phyloP scores from a whole-genome alignment of 2,329 filamentous ascomycete genomes.

The Madurella fahalii region DNA sequence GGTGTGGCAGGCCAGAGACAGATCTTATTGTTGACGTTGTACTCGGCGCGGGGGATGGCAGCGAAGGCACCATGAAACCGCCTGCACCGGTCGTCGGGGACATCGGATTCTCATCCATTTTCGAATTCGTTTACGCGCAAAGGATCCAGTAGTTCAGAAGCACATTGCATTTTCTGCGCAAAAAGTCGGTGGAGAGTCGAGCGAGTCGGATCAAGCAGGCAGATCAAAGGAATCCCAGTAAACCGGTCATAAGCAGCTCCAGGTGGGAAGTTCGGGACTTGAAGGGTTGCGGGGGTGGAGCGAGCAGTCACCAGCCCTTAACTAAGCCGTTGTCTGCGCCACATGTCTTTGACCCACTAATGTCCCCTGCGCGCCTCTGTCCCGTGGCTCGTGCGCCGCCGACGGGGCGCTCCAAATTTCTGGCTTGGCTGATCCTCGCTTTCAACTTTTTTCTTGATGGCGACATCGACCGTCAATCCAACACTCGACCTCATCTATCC shows the following conservation, averaged over 20 bases:
- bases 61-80: slow-evolving; percentile 48
- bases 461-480: slow-evolving; percentile 18
- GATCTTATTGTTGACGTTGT: slow-evolving; percentile 40
- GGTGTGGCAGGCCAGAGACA: slow-evolving; percentile 48
- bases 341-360: not conserved
- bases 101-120: slow-evolving; percentile 16
- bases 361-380: not conserved
- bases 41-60: slow-evolving; percentile 55
- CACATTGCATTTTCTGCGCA: slow-evolving; percentile 19
- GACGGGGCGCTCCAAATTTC: slow-evolving; percentile 8
- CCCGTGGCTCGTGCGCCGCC: not conserved
- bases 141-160: not conserved
- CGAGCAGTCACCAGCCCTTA: not conserved
- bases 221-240: not conserved
- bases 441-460: not conserved
- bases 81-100: slow-evolving; percentile 34
- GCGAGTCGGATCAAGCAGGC: not conserved
- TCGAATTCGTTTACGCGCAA: not conserved
- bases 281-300: not conserved
- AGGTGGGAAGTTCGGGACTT: not conserved
- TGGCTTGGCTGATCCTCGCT: not conserved
- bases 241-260: not conserved
- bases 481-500: not conserved
- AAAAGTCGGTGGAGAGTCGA: not conserved
- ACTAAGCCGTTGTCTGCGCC: too few species aligned